A percentile compares a stretch with the other conserved stretches of the same genome.
Evolutionary conservation across 2,329 filamentous ascomycete genomes (phyloP).

Genomic region (Chaetomium olivaceum): DNA sequence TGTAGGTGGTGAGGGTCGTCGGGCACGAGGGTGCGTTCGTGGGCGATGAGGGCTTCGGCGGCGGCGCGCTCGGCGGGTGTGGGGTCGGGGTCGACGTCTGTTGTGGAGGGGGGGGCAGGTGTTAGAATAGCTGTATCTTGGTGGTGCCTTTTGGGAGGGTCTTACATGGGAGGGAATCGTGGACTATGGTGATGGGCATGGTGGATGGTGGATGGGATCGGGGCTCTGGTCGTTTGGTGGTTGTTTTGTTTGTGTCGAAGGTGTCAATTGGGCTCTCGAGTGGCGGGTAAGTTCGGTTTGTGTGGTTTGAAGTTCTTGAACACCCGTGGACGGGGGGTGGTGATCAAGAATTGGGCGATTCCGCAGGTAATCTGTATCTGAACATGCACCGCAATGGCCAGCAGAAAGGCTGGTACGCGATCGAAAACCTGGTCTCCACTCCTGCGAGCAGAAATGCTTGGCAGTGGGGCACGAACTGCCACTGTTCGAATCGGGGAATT

Average conservation of each 20-base stretch:
- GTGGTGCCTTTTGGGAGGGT: slow-evolving; percentile 13
- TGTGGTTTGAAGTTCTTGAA: neutral
- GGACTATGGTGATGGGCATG: slow-evolving; percentile 69
- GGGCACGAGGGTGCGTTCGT: slow-evolving; percentile 56
- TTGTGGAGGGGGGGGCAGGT: slow-evolving; percentile 16
- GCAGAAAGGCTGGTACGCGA: slow-evolving; percentile 9
- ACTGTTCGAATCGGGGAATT: slow-evolving; percentile 20
- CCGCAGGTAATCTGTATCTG: neutral
- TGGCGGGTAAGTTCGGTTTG: neutral
- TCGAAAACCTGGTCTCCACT: slow-evolving; percentile 23
- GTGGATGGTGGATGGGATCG: slow-evolving; percentile 28
- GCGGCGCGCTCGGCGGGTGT: slow-evolving; percentile 62
- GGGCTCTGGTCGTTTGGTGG: neutral
- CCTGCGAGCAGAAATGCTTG: slow-evolving; percentile 9
- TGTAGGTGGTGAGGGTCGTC: slow-evolving; percentile 56
- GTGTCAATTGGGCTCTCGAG: neutral
- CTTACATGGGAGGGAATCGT: slow-evolving; percentile 81
- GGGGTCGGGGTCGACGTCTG: slow-evolving; percentile 80
- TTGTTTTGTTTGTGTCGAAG: neutral
- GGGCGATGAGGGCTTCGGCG: slow-evolving; percentile 68
- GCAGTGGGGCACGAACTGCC: neutral
- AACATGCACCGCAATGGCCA: slow-evolving; percentile 1
- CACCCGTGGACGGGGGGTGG: neutral
- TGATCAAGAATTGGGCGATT: neutral
- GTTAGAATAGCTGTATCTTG: slow-evolving; percentile 13